Percentiles rank a stretch among this genome's conserved stretches.
Conservation (phyloP, 257 asterid genomes). For the Petunia secreta region DNA sequence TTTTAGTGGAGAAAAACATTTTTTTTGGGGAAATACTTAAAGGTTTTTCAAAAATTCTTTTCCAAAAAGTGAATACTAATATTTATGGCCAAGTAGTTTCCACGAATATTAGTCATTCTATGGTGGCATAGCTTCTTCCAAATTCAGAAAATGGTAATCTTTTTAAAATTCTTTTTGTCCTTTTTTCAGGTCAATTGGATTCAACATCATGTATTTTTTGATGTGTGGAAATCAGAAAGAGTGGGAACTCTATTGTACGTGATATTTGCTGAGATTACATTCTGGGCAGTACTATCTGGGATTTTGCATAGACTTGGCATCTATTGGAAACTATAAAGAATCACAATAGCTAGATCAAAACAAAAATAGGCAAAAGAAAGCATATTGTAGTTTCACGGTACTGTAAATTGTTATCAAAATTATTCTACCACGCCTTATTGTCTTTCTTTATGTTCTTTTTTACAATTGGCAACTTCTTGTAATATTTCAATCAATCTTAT, state of each 20-base stretch:
- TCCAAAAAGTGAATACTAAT: too few species aligned
- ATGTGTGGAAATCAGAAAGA: conserved; percentile 81
- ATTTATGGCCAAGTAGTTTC: neutral
- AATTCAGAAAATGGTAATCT: neutral
- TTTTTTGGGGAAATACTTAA: too few species aligned
- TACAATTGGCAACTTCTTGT: too few species aligned
- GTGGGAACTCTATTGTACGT: conserved; percentile 75
- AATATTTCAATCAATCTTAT: neutral
- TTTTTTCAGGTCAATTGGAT: conserved; percentile 78
- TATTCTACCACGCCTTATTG: neutral
- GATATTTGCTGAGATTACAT: conserved; percentile 81
- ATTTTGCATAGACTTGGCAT: conserved; percentile 65
- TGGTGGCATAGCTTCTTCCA: neutral
- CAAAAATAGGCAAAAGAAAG: neutral
- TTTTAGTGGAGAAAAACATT: too few species aligned
- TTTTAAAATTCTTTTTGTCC: neutral
- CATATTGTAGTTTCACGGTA: neutral
- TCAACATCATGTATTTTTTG: conserved; percentile 61
- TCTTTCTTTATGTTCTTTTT: too few species aligned
- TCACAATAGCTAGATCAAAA: neutral
- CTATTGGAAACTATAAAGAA: conserved; percentile 69
- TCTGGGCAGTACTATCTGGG: conserved; percentile 81
- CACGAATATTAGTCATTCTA: neutral
- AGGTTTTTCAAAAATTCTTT: too few species aligned
- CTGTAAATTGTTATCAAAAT: conserved; percentile 3